These are phyloP conservation scores for Cryptococcus sp. DNA, from an alignment of 1,284 basidiomycete species.

Conservation along the genomic window DNA sequence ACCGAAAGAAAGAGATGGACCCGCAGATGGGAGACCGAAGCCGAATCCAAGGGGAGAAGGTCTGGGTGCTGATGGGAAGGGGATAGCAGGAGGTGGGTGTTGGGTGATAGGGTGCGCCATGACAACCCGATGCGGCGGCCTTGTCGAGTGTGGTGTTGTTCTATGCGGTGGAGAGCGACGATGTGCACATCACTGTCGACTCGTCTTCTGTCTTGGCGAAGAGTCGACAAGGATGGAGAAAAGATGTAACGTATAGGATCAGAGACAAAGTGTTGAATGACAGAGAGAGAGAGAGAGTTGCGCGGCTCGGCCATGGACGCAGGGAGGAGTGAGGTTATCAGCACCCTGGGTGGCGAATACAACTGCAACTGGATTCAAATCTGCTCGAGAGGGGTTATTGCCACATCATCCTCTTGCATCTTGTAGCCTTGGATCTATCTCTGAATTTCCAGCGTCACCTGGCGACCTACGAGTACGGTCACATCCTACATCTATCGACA, in stretches of 20 bases:
- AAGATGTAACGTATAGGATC: too few relatives aligned
- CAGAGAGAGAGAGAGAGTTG: too few relatives aligned
- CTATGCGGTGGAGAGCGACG: background rate
- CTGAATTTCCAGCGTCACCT: too few relatives aligned
- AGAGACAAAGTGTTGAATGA: too few relatives aligned
- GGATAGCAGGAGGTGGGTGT: slow-evolving; percentile 36
- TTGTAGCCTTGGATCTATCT: too few relatives aligned
- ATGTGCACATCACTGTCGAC: too few relatives aligned
- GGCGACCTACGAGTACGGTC: too few relatives aligned
- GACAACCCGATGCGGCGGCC: background rate
- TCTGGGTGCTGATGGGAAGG: slow-evolving; percentile 34
- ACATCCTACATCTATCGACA: too few relatives aligned
- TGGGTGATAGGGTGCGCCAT: slow-evolving; percentile 44
- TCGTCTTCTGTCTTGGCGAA: too few relatives aligned
- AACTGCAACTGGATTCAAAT: too few relatives aligned
- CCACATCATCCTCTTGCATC: background rate
- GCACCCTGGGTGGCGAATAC: too few relatives aligned
- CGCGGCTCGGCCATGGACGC: background rate
- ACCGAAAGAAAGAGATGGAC: slow-evolving; percentile 1
- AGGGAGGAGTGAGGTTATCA: too few relatives aligned
- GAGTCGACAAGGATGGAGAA: background rate
- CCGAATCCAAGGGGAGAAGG: slow-evolving; percentile 37
- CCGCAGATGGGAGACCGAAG: slow-evolving; percentile 23
- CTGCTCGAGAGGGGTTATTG: background rate
- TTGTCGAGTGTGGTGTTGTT: background rate